Evolutionary conservation across 176 grass and related monocot species (phyloP), one percentile per base, ranked within the genome.

Genomic region (Oropetium thomaeum): DNA sequence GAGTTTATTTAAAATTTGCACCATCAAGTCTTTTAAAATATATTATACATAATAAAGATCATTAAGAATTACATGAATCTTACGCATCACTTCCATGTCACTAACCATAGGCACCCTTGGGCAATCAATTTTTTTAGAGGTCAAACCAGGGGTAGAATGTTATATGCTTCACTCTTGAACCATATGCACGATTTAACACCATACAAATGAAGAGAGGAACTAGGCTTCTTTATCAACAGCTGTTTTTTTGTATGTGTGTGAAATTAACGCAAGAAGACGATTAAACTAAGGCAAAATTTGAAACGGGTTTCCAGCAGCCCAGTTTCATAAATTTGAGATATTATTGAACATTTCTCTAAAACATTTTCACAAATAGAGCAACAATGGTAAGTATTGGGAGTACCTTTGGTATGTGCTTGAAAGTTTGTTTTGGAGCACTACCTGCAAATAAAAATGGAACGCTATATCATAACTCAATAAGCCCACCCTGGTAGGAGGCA

Each of bases 341-440:
- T 57, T 42, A 32, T 26, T 65, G 8, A 35, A 47, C 14, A 20
- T 45, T 10, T 3, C 22, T 10, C 23, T 22, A 23, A 0, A 10
- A 22, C 4, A 27, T 12, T 57, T 26, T 13, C 22, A 26, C 9
- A 27, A 57, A 57, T 25, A 34, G 22, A 4, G 8, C 59, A 39
- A 9, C 17, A 67, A 83, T 45, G 13, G 32, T 31, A 25, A 42
- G 54, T 17, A 59, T 77, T 28, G 5, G 53, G 58, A 10, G 13
- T 77, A 99, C 96, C 91, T 95, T 99, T 25, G 96, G 96, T 77
- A 99, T 99, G 80, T 99, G 92, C 85, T 95, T 99, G 79, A 95
- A 95, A 73, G 58, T 90, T 86, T 75, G 87, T 71, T 86, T 88
- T 1, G 87, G 79, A 28, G 73, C 80, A 80, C 23, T 72, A 39